Base-by-base conservation (phyloP, 1,284 basidiomycete species). In the Pascua guehoae region DNA sequence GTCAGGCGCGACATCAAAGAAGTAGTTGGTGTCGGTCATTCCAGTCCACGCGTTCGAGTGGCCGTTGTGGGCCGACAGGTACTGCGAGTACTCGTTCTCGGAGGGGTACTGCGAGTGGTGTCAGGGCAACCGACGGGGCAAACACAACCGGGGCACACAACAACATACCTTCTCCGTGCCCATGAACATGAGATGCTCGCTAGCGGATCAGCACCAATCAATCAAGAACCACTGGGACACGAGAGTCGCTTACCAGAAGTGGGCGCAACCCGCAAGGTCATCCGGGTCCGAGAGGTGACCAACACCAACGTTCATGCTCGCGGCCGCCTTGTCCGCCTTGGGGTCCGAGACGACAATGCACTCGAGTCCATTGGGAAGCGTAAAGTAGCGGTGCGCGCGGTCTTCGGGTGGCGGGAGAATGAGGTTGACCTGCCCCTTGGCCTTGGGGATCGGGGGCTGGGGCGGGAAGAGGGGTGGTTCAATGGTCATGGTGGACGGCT, bases 151-250 rank as follows among this genome's bases (percentile, higher is more conserved):
- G 43, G 48, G 7, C 43, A 14, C 15, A 4, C n/a, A 41, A 8
- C 17, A 32, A 32, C 24, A n/a, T 9, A 77, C 77, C 61, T 74
- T 78, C 58, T 80, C 77, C 7, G 80, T 81, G 7, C 80, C 80
- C 66, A 98, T 89, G 78, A 98, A 98, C 64, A 97, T 80, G 54
- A 98, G 76, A 76, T 99, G 95, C 76, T 99, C 95, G 78, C 94
- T 75, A 32, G 49, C n/a, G 91, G 69, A 91, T 92, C 36, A 53
- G 47, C 44, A 32, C 24, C 24, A 4, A 32, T 32, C 24, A 32
- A 32, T 32, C 24, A 32, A 32, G 24, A 32, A 32, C 15, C 11
- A 38, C 17, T n/a, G 8, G 32, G 17, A 40, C 5, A 12, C 7
- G 12, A 15, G 1, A 24, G 24, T 24, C 18, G 64, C 70, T 57